Conservation (phyloP, 495 filamentous ascomycete genomes). For the Bombardia bombarda region DNA sequence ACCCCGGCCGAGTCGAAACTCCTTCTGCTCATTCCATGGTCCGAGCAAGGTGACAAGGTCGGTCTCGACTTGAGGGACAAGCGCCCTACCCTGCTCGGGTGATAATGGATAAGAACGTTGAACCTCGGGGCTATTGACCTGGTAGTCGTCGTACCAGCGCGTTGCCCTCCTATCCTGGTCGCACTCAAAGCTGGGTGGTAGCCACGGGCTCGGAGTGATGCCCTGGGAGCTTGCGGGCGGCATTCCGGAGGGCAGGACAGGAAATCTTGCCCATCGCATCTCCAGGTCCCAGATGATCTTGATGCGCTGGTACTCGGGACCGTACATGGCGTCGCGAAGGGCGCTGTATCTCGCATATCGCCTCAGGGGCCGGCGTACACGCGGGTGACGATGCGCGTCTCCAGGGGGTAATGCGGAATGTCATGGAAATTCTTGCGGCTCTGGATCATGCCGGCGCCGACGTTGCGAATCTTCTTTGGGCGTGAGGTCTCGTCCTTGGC, state of each 20-base stretch:
- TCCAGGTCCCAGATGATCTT: slow-evolving; percentile 32
- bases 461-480: slow-evolving; percentile 12
- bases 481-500: slow-evolving; percentile 6
- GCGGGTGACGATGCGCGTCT: slow-evolving; percentile 37
- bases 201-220: slow-evolving; percentile 32
- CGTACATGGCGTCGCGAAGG: slow-evolving; percentile 37
- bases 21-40: slow-evolving; percentile 28
- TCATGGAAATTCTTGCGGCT: slow-evolving; percentile 23
- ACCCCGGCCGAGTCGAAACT: slow-evolving; percentile 25
- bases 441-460: slow-evolving; percentile 18
- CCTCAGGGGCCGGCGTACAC: slow-evolving; percentile 38
- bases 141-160: slow-evolving; percentile 23
- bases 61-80: slow-evolving; percentile 23
- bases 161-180: slow-evolving; percentile 18
- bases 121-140: slow-evolving; percentile 4
- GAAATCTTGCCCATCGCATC: slow-evolving; percentile 28
- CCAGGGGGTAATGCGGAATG: slow-evolving; percentile 35
- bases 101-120: slow-evolving; percentile 20
- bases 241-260: slow-evolving; percentile 30
- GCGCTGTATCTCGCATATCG: slow-evolving; percentile 35
- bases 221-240: slow-evolving; percentile 16
- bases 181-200: slow-evolving; percentile 23
- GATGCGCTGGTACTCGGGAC: slow-evolving; percentile 29
- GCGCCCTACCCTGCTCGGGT: slow-evolving; percentile 11
- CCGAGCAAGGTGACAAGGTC: slow-evolving; percentile 28